Evolutionary conservation across 805 yeast genomes (phyloP).

Genomic region (Wickerhamiella vanderwaltii): DNA sequence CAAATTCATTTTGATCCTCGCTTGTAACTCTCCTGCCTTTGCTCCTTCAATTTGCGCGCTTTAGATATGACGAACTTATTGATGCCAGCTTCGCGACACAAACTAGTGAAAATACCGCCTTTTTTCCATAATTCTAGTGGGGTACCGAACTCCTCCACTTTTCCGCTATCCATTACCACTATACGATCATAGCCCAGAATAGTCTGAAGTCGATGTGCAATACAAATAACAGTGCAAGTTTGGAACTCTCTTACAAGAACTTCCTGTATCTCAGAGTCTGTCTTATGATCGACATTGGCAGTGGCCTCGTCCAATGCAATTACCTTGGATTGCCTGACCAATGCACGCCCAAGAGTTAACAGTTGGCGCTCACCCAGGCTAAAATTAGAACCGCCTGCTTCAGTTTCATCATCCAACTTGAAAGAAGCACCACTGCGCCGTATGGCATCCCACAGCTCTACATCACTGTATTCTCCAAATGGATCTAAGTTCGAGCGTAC

Average conservation of each 20-base stretch:
- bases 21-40: too few species aligned
- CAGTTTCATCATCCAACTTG: conserved; percentile 46
- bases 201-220: conserved; percentile 59
- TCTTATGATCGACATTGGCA: conserved; percentile 60
- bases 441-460: conserved; percentile 55
- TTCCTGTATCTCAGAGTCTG: conserved; percentile 50
- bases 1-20: too few species aligned
- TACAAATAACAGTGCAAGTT: conserved; percentile 54
- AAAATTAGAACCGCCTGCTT: conserved; percentile 58
- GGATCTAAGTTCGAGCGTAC: conserved; percentile 76
- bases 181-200: conserved; percentile 47
- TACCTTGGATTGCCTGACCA: conserved; percentile 49
- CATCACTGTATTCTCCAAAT: conserved; percentile 40
- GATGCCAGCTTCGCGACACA: conserved; percentile 1
- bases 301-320: conserved; percentile 67
- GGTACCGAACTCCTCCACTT: conserved; percentile 39
- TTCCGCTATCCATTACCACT: conserved; percentile 48
- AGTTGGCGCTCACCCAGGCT: conserved; percentile 58
- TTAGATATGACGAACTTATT: too few species aligned
- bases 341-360: conserved; percentile 57
- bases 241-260: conserved; percentile 48
- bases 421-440: conserved; percentile 48
- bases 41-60: too few species aligned
- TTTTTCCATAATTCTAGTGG: conserved; percentile 33
- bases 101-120: neutral